A percentile compares a stretch with the other conserved stretches of the same genome.
These are phyloP conservation scores for Globisporangium irregulare DNA, from an alignment of 352 stramenopile species.

Conservation along the genomic window DNA sequence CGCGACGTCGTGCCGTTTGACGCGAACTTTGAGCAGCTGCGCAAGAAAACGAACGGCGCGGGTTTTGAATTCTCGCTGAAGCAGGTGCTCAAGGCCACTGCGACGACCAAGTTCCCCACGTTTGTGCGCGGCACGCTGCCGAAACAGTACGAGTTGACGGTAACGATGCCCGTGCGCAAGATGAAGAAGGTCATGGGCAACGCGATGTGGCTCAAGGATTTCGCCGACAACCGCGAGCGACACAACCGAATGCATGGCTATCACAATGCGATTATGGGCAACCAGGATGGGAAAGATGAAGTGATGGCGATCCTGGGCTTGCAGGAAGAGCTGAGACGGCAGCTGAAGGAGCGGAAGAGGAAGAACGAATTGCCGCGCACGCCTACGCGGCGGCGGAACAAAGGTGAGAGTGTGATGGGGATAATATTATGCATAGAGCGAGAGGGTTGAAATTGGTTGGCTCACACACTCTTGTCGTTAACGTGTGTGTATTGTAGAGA, in stretches of 20 bases:
- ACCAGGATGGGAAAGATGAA: neutral
- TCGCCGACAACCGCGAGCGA: constrained; percentile 38
- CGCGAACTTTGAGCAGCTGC: constrained; percentile 30
- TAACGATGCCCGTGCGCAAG: constrained; percentile 32
- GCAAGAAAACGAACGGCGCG: constrained; percentile 28
- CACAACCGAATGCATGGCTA: constrained; percentile 34
- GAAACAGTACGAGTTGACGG: constrained; percentile 22
- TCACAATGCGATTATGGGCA: neutral
- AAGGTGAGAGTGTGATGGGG: neutral
- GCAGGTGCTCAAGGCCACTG: constrained; percentile 35
- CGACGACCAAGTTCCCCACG: constrained; percentile 46
- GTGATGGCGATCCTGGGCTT: neutral
- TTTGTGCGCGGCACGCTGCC: constrained; percentile 50
- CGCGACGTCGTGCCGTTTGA: constrained; percentile 38
- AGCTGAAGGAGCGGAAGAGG: neutral
- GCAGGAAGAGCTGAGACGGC: constrained; percentile 6
- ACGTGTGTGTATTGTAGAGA: neutral
- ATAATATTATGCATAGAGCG: neutral
- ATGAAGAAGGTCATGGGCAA: constrained; percentile 41
- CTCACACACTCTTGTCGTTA: neutral
- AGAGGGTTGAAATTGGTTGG: neutral
- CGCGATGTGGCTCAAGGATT: constrained; percentile 40
- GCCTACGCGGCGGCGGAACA: neutral
- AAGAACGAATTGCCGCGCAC: neutral
- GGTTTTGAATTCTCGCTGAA: constrained; percentile 45